These are phyloP conservation scores for Labyrinthula sp. DNA, from an alignment of 352 stramenopile genomes.

Conservation along the genomic window DNA sequence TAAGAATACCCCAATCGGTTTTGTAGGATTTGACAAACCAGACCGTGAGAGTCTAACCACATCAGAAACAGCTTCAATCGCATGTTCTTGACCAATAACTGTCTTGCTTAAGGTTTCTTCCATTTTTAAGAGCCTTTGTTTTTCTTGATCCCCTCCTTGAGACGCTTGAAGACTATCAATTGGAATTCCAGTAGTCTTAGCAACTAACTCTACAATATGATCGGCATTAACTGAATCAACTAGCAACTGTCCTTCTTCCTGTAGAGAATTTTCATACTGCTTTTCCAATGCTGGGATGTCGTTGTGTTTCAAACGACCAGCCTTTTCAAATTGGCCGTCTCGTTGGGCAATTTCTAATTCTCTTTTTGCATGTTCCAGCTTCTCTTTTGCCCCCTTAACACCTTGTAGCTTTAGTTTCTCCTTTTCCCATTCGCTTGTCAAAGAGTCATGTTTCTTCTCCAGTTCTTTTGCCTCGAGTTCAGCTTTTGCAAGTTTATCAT, in stretches of 20 bases:
- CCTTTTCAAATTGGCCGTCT: slow-evolving; percentile 73
- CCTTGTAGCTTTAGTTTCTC: slow-evolving; percentile 73
- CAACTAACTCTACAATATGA: slow-evolving; percentile 65
- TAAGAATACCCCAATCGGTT: slow-evolving; percentile 77
- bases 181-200: slow-evolving; percentile 64
- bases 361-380: slow-evolving; percentile 67
- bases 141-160: no score
- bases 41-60: slow-evolving; percentile 69
- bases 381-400: slow-evolving; percentile 72
- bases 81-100: slow-evolving; percentile 73
- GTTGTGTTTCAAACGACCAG: slow-evolving; percentile 83
- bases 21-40: slow-evolving; percentile 52
- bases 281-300: slow-evolving; percentile 70
- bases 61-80: slow-evolving; percentile 66
- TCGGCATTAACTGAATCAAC: slow-evolving; percentile 58
- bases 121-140: slow-evolving; percentile 53
- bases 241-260: slow-evolving; percentile 38
- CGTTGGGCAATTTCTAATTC: slow-evolving; percentile 72
- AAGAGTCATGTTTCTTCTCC: slow-evolving; percentile 62
- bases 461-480: slow-evolving; percentile 49
- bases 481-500: slow-evolving; percentile 69
- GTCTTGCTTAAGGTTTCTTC: slow-evolving; percentile 56
- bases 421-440: slow-evolving; percentile 63
- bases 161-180: slow-evolving; percentile 51
- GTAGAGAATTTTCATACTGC: slow-evolving; percentile 39